Conservation (phyloP, 352 stramenopile species). For the Pythium brachiatum region DNA sequence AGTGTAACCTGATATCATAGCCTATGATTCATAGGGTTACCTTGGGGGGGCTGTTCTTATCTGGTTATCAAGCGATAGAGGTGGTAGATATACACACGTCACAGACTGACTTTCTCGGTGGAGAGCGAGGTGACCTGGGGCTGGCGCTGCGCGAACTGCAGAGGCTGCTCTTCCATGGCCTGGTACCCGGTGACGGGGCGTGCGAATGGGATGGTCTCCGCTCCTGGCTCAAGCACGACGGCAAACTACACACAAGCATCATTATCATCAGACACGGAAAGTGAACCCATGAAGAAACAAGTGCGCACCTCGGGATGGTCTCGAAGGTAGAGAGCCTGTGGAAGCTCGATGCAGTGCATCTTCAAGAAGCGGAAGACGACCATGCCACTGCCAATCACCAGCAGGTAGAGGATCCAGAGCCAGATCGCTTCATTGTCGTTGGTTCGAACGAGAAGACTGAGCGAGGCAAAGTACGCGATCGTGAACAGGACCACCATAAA, state of each 20-base stretch:
- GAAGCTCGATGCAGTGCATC: slow-evolving; percentile 69
- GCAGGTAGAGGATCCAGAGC: slow-evolving; percentile 55
- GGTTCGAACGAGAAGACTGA: slow-evolving; percentile 40
- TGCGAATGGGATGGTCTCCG: slow-evolving; percentile 63
- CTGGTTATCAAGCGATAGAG: too few relatives aligned
- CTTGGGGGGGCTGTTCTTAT: too few relatives aligned
- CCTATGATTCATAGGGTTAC: too few relatives aligned
- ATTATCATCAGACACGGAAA: neutral
- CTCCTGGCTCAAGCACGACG: slow-evolving; percentile 28
- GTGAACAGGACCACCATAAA: slow-evolving; percentile 49
- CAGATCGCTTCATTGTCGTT: slow-evolving; percentile 34
- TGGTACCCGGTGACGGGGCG: slow-evolving; percentile 47
- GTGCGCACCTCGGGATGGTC: slow-evolving; percentile 58
- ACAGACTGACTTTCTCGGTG: slow-evolving; percentile 23
- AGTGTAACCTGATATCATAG: too few relatives aligned
- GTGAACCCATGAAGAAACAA: neutral
- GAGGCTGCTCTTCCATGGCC: slow-evolving; percentile 23
- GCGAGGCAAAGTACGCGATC: slow-evolving; percentile 34
- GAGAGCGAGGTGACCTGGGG: slow-evolving; percentile 10
- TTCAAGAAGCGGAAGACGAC: slow-evolving; percentile 71
- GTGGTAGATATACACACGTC: slow-evolving; percentile 21
- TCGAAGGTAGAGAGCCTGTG: slow-evolving; percentile 60
- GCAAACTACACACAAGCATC: slow-evolving; percentile 41
- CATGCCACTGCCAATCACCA: slow-evolving; percentile 53
- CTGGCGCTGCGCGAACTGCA: slow-evolving; percentile 4